Evolutionary conservation across 305 asterid genomes (phyloP), one percentile per base, ranked within the genome.

Genomic region (Fraxinus latifolia): DNA sequence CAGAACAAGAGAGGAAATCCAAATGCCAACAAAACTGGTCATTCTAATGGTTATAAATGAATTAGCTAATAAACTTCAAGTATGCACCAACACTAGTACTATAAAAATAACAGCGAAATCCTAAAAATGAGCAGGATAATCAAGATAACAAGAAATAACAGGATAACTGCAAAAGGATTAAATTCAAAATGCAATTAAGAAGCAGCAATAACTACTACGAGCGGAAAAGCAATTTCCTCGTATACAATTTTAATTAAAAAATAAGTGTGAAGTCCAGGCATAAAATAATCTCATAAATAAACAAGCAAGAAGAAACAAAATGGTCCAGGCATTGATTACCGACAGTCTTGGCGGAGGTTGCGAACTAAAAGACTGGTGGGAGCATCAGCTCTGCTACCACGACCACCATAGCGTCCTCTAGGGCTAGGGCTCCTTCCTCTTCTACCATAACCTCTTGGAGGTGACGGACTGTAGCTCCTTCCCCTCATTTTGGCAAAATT

Each of bases 401-500:
- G 89, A 42, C 91, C 86, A 37, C 89, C 88, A 79, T 83, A 79
- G 19, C 94, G 90, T 39, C 95, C 97, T 79, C 95, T 89, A 17
- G 92, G 89, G 34, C 92, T 90, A 14, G 96, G 96, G 82, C 96
- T 92, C 78, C 95, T 84, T 75, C 92, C 95, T 83, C 98, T 89
- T 85, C 98, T 87, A 33, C 95, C 89, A 82, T 89, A 87, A 74
- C 90, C 92, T 79, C 91, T 84, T 19, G 87, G 89, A 3, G 92
- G 92, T 70, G 90, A 86, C 42, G 90, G 92, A 77, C 85, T 87
- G 58, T 87, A 87, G 75, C 92, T 89, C 78, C 92, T 86, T 21
- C 92, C 88, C 84, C 90, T 86, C 92, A 89, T 89, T 77, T 31
- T 80, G 44, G 42, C 71, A 71, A 29, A 77, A 2, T 44, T 34